Evolutionary conservation across 164 flowering plant species (phyloP).

Genomic region (Liriodendron chinense): DNA sequence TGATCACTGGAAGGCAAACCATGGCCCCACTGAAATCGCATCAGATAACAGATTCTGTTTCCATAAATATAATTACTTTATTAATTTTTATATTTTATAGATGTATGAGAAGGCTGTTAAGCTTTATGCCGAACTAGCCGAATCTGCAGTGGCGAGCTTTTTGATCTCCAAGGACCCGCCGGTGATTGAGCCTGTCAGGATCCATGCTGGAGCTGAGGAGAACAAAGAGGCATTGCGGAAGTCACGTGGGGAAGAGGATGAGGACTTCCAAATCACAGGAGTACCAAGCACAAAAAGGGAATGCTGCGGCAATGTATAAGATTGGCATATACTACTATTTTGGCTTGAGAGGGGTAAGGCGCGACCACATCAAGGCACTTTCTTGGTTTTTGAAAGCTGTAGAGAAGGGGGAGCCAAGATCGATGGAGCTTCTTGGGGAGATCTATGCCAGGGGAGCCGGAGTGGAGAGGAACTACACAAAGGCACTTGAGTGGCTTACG

Average conservation of each 20-base stretch:
- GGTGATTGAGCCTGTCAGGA: slow-evolving; percentile 75
- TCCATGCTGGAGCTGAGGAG: slow-evolving; percentile 92
- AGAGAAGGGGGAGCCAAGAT: slow-evolving; percentile 85
- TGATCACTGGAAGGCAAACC: background rate
- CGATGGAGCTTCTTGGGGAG: slow-evolving; percentile 98
- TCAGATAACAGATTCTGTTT: background rate
- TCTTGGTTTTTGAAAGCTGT: slow-evolving; percentile 86
- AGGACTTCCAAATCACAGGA: slow-evolving; percentile 95
- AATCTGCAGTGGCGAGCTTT: slow-evolving; percentile 81
- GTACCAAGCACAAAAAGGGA: slow-evolving; percentile 91
- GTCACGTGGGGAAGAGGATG: slow-evolving; percentile 95
- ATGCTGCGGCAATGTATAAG: slow-evolving; percentile 84
- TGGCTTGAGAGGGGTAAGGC: slow-evolving; percentile 90
- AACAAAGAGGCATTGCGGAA: slow-evolving; percentile 85
- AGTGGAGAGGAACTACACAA: slow-evolving; percentile 83
- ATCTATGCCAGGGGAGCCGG: slow-evolving; percentile 97
- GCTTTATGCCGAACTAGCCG: slow-evolving; percentile 87
- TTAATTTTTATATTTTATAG: slow-evolving; percentile 37
- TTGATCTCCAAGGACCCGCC: slow-evolving; percentile 84
- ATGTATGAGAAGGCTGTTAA: slow-evolving; percentile 82
- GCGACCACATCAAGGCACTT: slow-evolving; percentile 78
- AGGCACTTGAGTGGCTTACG: slow-evolving; percentile 82
- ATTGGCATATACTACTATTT: slow-evolving; percentile 85
- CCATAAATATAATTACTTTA: slow-evolving; percentile 6
- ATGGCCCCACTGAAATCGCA: background rate